Evolutionary conservation across 2,329 filamentous ascomycete genomes (phyloP).

Genomic region (Penicillium polonicum): DNA sequence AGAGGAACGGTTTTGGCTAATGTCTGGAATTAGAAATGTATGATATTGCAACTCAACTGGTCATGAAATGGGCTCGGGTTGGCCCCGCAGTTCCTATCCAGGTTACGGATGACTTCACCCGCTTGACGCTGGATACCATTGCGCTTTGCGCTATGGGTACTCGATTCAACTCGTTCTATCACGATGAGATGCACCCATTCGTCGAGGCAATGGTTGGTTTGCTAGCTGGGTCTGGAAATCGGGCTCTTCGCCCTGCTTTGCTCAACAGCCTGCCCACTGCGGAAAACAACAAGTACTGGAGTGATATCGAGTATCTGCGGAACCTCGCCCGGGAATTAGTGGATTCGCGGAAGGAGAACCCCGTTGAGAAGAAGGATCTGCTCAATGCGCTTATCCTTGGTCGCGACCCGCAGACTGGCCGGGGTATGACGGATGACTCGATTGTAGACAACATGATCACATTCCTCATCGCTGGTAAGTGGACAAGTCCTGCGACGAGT

Average conservation of each 20-base stretch:
- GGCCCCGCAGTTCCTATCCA: conserved; percentile 59
- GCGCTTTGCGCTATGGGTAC: conserved; percentile 70
- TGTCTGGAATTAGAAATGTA: conserved; percentile 35
- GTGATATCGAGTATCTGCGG: conserved; percentile 47
- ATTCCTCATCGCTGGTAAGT: conserved; percentile 62
- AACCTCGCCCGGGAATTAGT: conserved; percentile 61
- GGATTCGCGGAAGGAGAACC: conserved; percentile 55
- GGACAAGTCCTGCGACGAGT: not conserved
- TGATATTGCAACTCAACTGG: conserved; percentile 41
- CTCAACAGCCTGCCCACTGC: conserved; percentile 45
- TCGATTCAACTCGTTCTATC: conserved; percentile 74
- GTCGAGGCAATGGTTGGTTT: conserved; percentile 66
- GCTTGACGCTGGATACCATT: conserved; percentile 70
- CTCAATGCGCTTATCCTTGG: conserved; percentile 69
- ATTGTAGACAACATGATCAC: conserved; percentile 72
- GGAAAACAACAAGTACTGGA: conserved; percentile 35
- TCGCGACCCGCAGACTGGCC: conserved; percentile 65
- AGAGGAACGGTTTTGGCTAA: not conserved
- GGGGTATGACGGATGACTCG: conserved; percentile 60
- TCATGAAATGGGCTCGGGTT: conserved; percentile 45
- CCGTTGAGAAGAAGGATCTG: conserved; percentile 62
- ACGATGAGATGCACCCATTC: conserved; percentile 67
- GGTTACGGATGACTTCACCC: conserved; percentile 66
- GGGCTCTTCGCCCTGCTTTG: conserved; percentile 50
- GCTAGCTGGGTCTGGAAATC: conserved; percentile 56